These are phyloP conservation scores for Suillus discolor DNA, from an alignment of 768 basidiomycete species.

Conservation along the genomic window DNA sequence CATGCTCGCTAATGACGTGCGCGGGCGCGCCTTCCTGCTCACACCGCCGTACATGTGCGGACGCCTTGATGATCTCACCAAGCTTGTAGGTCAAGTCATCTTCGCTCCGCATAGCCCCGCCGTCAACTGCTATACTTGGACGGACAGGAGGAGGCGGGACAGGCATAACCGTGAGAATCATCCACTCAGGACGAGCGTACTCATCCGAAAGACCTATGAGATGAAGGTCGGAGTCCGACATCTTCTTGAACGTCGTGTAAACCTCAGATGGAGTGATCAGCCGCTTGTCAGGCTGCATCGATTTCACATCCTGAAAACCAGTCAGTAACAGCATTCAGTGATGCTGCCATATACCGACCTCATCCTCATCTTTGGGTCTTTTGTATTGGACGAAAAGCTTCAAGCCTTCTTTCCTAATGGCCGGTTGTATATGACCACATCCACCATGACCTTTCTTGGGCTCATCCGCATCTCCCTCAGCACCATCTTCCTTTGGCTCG, in stretches of 20 bases:
- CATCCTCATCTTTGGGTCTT: slow-evolving; percentile 91
- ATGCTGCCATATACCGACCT: slow-evolving; percentile 56
- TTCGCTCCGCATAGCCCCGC: slow-evolving; percentile 95
- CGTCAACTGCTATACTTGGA: slow-evolving; percentile 96
- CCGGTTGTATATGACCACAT: slow-evolving; percentile 91
- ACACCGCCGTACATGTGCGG: slow-evolving; percentile 86
- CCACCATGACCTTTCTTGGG: slow-evolving; percentile 94
- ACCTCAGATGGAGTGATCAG: slow-evolving; percentile 84
- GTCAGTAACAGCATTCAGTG: slow-evolving; percentile 15
- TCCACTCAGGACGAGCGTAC: slow-evolving; percentile 98
- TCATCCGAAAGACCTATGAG: slow-evolving; percentile 92
- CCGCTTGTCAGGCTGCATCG: slow-evolving; percentile 80
- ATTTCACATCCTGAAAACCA: slow-evolving; percentile 68
- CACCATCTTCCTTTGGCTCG: slow-evolving; percentile 84
- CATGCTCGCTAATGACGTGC: slow-evolving; percentile 93
- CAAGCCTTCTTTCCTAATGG: slow-evolving; percentile 90
- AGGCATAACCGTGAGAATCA: slow-evolving; percentile 97
- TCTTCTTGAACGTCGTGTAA: slow-evolving; percentile 96
- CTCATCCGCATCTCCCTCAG: slow-evolving; percentile 62
- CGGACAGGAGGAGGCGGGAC: slow-evolving; percentile 98
- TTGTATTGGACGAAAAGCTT: slow-evolving; percentile 96
- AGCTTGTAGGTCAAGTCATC: slow-evolving; percentile 99
- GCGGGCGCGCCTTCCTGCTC: slow-evolving; percentile 97
- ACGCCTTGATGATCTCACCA: slow-evolving; percentile 95
- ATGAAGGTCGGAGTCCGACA: slow-evolving; percentile 84